phyloP scores from a whole-genome alignment of 169 alveolate genomes.

The Plasmodium sp. region DNA sequence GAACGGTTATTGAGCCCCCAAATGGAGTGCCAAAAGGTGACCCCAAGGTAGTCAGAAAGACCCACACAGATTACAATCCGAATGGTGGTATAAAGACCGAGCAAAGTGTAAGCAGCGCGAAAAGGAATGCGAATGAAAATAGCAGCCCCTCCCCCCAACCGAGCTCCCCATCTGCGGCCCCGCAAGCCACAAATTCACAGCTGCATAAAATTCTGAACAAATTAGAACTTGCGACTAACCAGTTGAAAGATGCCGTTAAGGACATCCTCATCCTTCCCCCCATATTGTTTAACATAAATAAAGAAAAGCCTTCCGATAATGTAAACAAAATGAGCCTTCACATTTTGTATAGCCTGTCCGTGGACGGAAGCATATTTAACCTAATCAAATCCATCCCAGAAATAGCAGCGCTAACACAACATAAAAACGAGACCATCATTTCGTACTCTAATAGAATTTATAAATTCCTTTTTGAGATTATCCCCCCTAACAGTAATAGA shows the following conservation, averaged over 20 bases:
- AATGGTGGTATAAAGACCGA: slow-evolving; percentile 2
- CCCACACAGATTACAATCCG: background rate
- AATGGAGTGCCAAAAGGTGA: background rate
- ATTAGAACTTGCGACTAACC: slow-evolving; percentile 62
- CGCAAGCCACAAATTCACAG: slow-evolving; percentile 10
- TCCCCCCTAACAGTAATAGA: background rate
- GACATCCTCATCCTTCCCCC: slow-evolving; percentile 69
- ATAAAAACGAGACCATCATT: slow-evolving; percentile 63
- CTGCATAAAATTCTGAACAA: slow-evolving; percentile 59
- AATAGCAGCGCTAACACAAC: slow-evolving; percentile 50
- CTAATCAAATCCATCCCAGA: slow-evolving; percentile 71
- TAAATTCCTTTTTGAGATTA: slow-evolving; percentile 58
- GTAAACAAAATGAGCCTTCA: slow-evolving; percentile 47
- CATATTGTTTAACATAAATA: slow-evolving; percentile 61
- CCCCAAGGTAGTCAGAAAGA: background rate
- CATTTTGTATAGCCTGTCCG: slow-evolving; percentile 66
- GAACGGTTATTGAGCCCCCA: background rate
- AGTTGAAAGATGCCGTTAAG: slow-evolving; percentile 69
- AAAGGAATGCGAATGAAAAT: background rate
- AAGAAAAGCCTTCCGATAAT: slow-evolving; percentile 22
- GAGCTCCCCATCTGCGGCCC: background rate
- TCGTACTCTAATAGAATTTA: slow-evolving; percentile 58
- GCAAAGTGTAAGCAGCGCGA: background rate
- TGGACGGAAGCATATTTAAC: slow-evolving; percentile 69
- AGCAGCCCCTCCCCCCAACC: background rate